Conservation (phyloP, 2,329 filamentous ascomycete genomes). For the Colletotrichum costaricense region DNA sequence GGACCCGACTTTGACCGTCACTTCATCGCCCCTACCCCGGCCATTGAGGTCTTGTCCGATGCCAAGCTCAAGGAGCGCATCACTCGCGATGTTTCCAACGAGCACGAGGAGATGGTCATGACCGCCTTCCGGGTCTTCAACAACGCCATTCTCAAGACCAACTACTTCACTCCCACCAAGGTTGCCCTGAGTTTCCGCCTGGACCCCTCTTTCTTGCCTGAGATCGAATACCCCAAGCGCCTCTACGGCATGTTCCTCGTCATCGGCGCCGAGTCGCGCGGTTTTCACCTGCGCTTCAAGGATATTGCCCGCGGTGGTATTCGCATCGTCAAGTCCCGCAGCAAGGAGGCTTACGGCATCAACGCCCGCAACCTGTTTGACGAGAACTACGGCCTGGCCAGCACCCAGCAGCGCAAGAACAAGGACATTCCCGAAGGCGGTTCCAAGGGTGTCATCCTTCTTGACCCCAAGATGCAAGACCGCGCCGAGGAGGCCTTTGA, state of each 20-base stretch:
- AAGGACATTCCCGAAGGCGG: constrained; percentile 99
- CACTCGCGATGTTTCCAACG: constrained; percentile 83
- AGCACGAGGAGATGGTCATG: constrained; percentile 99
- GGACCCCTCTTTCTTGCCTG: constrained; percentile 87
- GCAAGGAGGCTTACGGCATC: constrained; percentile 94
- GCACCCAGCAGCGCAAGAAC: constrained; percentile 99
- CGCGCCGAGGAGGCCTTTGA: constrained; percentile 93
- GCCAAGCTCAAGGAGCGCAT: constrained; percentile 80
- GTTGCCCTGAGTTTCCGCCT: constrained; percentile 97
- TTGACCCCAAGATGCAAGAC: constrained; percentile 94
- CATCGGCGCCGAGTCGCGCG: constrained; percentile 95
- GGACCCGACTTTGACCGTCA: constrained; percentile 63
- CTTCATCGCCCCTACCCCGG: constrained; percentile 65
- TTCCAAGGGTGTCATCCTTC: constrained; percentile 95
- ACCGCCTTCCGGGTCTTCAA: constrained; percentile 97
- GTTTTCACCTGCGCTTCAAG: constrained; percentile 97
- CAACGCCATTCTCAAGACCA: constrained; percentile 92
- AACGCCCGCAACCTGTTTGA: constrained; percentile 97
- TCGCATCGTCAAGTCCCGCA: constrained; percentile 97
- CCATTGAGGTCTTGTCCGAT: constrained; percentile 79
- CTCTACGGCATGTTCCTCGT: constrained; percentile 99
- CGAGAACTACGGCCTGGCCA: constrained; percentile 98
- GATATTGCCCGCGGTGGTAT: constrained; percentile 98
- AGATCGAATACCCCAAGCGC: constrained; percentile 91
- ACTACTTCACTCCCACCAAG: constrained; percentile 97